Conservation (phyloP, 2,329 filamentous ascomycete genomes). For the Ascochyta koolunga region DNA sequence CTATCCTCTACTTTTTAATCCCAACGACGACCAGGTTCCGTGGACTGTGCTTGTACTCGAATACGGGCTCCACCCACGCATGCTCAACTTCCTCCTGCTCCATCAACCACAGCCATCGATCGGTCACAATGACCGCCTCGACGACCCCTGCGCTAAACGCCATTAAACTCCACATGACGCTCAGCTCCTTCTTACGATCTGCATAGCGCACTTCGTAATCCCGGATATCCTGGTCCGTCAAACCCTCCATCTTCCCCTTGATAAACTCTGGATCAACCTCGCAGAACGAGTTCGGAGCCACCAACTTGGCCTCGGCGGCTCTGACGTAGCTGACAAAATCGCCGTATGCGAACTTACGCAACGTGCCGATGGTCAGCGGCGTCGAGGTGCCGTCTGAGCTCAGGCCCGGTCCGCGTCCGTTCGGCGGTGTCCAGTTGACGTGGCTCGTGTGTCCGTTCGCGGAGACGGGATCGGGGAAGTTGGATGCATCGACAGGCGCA, state of each 20-base stretch:
- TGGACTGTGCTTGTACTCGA: constrained; percentile 85
- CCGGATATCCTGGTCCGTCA: constrained; percentile 78
- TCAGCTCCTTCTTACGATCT: constrained; percentile 79
- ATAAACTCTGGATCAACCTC: constrained; percentile 58
- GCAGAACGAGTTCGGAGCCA: constrained; percentile 41
- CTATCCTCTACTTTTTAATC: constrained; percentile 65
- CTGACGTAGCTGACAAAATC: constrained; percentile 79
- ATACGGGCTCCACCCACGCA: constrained; percentile 92
- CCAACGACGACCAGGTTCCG: constrained; percentile 93
- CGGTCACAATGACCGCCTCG: constrained; percentile 87
- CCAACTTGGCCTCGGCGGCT: constrained; percentile 78
- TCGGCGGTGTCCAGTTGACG: constrained; percentile 43
- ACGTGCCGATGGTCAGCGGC: constrained; percentile 83
- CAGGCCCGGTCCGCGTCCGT: constrained; percentile 57
- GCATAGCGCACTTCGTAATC: constrained; percentile 70
- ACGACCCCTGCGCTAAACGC: constrained; percentile 89
- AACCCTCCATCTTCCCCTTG: constrained; percentile 65
- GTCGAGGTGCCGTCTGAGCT: constrained; percentile 64
- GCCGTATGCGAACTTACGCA: constrained; percentile 79
- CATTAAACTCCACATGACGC: constrained; percentile 92
- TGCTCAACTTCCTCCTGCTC: constrained; percentile 75
- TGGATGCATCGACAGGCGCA: constrained; percentile 51
- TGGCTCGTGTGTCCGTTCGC: constrained; percentile 42
- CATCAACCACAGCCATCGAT: constrained; percentile 84
- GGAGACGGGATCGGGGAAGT: constrained; percentile 49